A percentile compares a stretch with the other conserved stretches of the same genome.
Conservation (phyloP, 768 basidiomycete genomes). For the Brasilioporus rufonigricans region DNA sequence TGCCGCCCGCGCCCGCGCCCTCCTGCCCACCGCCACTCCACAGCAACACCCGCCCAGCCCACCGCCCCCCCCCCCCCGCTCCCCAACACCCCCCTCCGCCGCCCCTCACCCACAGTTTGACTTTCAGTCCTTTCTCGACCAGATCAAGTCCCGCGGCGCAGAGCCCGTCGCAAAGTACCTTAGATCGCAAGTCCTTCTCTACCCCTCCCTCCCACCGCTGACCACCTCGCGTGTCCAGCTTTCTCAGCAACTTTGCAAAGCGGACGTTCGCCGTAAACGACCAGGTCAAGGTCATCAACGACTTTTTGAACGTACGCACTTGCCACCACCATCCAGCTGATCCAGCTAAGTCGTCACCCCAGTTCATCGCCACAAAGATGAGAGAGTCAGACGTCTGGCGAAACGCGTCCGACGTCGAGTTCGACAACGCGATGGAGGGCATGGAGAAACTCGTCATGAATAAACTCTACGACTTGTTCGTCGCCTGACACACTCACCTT, state of each 20-base stretch:
- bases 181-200: constrained; percentile 68
- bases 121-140: constrained; percentile 92
- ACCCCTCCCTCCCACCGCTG: not conserved
- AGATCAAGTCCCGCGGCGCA: constrained; percentile 84
- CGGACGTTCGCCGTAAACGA: constrained; percentile 89
- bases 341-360: constrained; percentile 19
- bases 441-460: constrained; percentile 99
- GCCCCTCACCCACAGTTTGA: constrained; percentile 62
- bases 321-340: not conserved
- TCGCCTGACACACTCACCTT: constrained; percentile 18
- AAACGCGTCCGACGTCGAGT: constrained; percentile 73
- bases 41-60: constrained; percentile 1
- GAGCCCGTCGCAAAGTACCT: constrained; percentile 95
- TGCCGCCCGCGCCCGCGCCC: too few species aligned
- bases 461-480: constrained; percentile 90
- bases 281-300: constrained; percentile 93
- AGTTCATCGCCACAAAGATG: constrained; percentile 95
- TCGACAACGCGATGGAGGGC: constrained; percentile 96
- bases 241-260: constrained; percentile 91
- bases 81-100: too few species aligned
- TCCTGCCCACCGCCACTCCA: not conserved
- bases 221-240: constrained; percentile 46
- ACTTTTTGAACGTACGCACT: constrained; percentile 72
- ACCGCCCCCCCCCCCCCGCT: constrained; percentile 5
- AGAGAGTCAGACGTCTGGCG: constrained; percentile 80